phyloP scores from a whole-genome alignment of 73 alveolate genomes.

The Stentor roeselii region DNA sequence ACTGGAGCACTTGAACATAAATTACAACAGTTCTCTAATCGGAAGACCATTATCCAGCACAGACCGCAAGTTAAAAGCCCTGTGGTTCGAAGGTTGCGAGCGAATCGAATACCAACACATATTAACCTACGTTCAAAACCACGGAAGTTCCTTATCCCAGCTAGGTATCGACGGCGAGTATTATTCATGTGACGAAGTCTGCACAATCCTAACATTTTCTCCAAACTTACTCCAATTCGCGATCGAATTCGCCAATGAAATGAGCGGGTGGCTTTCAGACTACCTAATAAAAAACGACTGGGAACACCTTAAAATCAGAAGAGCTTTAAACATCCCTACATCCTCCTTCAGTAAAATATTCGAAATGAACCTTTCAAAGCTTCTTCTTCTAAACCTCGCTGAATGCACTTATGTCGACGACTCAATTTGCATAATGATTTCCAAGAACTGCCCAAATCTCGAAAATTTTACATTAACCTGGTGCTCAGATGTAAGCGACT shows the following conservation, averaged over 20 bases:
- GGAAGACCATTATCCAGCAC: neutral
- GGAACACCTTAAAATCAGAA: slow-evolving; percentile 5
- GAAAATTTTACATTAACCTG: neutral
- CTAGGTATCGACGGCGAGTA: slow-evolving; percentile 22
- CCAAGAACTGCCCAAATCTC: neutral
- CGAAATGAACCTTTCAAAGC: neutral
- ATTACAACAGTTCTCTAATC: neutral
- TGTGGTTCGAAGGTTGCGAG: slow-evolving; percentile 24
- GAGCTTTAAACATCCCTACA: neutral
- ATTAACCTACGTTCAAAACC: neutral
- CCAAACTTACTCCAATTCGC: neutral
- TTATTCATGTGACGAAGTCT: neutral
- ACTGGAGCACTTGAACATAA: neutral
- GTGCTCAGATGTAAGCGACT: neutral
- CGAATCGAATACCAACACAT: neutral
- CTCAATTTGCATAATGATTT: neutral
- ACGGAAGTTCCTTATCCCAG: neutral
- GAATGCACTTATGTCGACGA: neutral
- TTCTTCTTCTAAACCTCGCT: neutral
- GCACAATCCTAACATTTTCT: neutral
- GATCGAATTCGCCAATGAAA: slow-evolving; percentile 5
- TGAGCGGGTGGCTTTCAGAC: neutral
- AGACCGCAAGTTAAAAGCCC: neutral
- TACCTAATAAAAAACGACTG: neutral
- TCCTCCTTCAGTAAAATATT: neutral